A percentile compares a stretch with the other conserved stretches of the same genome.
phyloP scores from a whole-genome alignment of 2,329 filamentous ascomycete genomes.

The Xylaria sp. region DNA sequence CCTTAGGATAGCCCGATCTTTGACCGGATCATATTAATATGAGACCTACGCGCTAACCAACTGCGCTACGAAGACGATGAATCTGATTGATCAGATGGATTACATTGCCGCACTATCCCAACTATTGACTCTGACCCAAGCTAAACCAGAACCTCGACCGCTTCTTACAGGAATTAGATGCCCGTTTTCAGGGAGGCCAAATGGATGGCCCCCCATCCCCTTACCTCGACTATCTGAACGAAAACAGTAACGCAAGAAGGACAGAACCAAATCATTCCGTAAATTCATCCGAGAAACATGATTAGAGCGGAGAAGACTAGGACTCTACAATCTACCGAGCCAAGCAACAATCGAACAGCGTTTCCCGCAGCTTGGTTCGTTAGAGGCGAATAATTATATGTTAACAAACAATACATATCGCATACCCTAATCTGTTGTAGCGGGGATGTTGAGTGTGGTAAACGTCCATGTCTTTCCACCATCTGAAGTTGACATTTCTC shows the following conservation, averaged over 20 bases:
- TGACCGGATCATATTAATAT: conserved; percentile 46
- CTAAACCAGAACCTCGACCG: too few species aligned
- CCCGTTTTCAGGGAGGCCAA: too few species aligned
- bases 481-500: conserved; percentile 26
- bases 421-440: background rate
- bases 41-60: conserved; percentile 58
- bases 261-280: background rate
- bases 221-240: background rate
- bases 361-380: background rate
- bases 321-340: background rate
- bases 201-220: too few species aligned
- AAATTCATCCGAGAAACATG: background rate
- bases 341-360: background rate
- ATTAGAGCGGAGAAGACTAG: background rate
- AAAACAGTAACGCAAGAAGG: background rate
- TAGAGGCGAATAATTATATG: background rate
- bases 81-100: too few species aligned
- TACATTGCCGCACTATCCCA: too few species aligned
- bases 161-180: too few species aligned
- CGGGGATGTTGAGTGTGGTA: conserved; percentile 19
- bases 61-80: conserved; percentile 54
- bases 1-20: conserved; percentile 55
- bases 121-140: too few species aligned
- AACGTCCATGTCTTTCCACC: conserved; percentile 25
- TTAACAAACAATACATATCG: background rate